A percentile compares a stretch with the other conserved stretches of the same genome.
Conservation (phyloP, 768 basidiomycete species). For the Suillus cothurnatus region DNA sequence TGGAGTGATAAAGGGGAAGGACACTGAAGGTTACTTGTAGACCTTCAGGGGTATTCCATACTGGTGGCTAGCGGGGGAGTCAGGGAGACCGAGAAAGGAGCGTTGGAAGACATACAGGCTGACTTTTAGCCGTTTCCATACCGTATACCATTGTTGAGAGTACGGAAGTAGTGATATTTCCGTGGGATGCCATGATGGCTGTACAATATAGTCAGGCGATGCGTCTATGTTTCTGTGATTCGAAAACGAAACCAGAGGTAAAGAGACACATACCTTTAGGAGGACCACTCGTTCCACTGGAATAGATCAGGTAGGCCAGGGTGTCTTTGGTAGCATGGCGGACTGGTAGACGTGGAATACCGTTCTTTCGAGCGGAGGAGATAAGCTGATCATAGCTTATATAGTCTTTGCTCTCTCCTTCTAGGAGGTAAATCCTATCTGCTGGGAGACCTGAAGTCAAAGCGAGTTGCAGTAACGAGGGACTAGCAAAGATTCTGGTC, state of each 20-base stretch:
- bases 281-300: constrained; percentile 68
- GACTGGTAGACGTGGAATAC: constrained; percentile 39
- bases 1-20: constrained; percentile 64
- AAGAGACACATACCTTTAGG: constrained; percentile 53
- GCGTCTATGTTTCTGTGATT: background rate
- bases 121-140: constrained; percentile 31
- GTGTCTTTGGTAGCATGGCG: constrained; percentile 50
- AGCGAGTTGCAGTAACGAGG: constrained; percentile 39
- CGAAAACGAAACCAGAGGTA: background rate
- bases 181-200: constrained; percentile 69
- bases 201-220: background rate
- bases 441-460: constrained; percentile 35
- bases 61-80: constrained; percentile 41
- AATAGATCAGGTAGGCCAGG: constrained; percentile 65
- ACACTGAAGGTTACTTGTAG: constrained; percentile 49
- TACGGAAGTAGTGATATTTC: constrained; percentile 48
- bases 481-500: constrained; percentile 52
- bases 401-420: constrained; percentile 39
- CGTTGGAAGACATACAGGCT: constrained; percentile 47
- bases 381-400: constrained; percentile 45
- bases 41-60: constrained; percentile 39
- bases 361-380: constrained; percentile 34
- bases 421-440: constrained; percentile 45
- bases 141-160: constrained; percentile 35
- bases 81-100: constrained; percentile 46